Percentiles rank a stretch among this genome's conserved stretches.
phyloP scores from a whole-genome alignment of 2,329 filamentous ascomycete species.

The Claviceps arundinis region DNA sequence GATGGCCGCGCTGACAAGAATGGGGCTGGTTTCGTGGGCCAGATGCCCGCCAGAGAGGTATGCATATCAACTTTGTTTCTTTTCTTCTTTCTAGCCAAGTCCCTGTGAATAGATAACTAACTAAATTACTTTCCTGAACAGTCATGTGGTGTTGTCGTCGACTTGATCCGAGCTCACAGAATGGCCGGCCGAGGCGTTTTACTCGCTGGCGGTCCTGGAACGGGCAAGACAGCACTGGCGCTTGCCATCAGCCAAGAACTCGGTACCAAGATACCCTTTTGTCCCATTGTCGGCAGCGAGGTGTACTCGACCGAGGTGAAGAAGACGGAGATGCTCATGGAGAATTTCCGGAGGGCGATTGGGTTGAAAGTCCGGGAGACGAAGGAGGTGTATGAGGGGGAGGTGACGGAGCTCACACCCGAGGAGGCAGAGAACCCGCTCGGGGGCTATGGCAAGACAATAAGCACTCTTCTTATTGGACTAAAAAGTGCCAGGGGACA shows the following conservation, averaged over 20 bases:
- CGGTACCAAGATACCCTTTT: conserved; percentile 96
- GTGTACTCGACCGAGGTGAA: conserved; percentile 97
- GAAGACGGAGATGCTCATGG: conserved; percentile 98
- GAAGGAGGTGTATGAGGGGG: conserved; percentile 98
- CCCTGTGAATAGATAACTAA: conserved; percentile 6
- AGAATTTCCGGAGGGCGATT: conserved; percentile 95
- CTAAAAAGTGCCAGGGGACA: conserved; percentile 92
- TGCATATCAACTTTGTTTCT: conserved; percentile 9
- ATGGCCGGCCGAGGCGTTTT: conserved; percentile 93
- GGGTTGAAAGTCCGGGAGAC: conserved; percentile 95
- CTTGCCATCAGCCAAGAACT: conserved; percentile 93
- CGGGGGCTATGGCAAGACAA: conserved; percentile 93
- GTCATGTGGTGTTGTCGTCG: conserved; percentile 92
- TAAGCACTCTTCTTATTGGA: conserved; percentile 87
- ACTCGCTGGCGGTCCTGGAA: conserved; percentile 86
- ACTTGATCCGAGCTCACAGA: conserved; percentile 90
- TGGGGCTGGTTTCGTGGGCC: conserved; percentile 77
- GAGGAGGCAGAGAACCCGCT: conserved; percentile 97
- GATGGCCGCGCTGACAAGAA: conserved; percentile 78
- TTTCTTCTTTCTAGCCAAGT: neutral
- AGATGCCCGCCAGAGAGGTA: conserved; percentile 79
- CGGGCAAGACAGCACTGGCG: conserved; percentile 92
- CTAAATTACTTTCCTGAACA: conserved; percentile 19
- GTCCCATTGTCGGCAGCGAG: conserved; percentile 94
- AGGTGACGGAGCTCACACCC: conserved; percentile 92